Conservation (phyloP, 1,284 basidiomycete genomes). For the Ceratobasidium sp. region DNA sequence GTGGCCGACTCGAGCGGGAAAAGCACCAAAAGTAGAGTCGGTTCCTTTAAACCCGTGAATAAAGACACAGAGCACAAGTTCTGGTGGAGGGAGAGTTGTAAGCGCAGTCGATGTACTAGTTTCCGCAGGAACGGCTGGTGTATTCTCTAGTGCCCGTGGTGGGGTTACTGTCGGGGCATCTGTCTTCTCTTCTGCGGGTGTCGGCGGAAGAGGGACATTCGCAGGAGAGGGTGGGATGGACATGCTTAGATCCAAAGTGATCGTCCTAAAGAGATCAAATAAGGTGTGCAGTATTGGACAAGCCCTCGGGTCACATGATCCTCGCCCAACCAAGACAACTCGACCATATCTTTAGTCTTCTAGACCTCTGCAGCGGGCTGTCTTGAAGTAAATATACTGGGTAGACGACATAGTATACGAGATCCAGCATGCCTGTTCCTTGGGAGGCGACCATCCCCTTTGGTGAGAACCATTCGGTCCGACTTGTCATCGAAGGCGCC, state of each 20-base stretch:
- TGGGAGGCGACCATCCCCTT: constrained; percentile 97
- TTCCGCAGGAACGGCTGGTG: not conserved
- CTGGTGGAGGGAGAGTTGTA: constrained; percentile 53
- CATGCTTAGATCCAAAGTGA: constrained; percentile 26
- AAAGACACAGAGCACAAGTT: constrained; percentile 64
- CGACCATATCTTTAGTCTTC: too few relatives aligned
- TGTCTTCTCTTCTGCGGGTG: not conserved
- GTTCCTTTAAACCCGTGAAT: constrained; percentile 75
- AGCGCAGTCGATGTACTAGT: constrained; percentile 20
- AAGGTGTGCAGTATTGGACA: too few relatives aligned
- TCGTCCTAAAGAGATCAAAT: not conserved
- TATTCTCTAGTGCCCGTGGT: not conserved
- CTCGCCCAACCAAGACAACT: too few relatives aligned
- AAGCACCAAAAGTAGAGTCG: constrained; percentile 77
- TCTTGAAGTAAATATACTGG: too few relatives aligned
- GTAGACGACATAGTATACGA: not conserved
- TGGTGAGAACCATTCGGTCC: constrained; percentile 64
- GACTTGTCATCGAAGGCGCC: constrained; percentile 14
- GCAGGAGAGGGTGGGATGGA: constrained; percentile 19
- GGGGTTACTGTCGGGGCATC: not conserved
- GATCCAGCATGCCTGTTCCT: constrained; percentile 84
- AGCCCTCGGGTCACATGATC: too few relatives aligned
- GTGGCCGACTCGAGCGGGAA: constrained; percentile 18
- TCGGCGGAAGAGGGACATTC: constrained; percentile 17
- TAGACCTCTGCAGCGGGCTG: too few relatives aligned